Percentiles rank a stretch among this genome's conserved stretches.
These are phyloP conservation scores for Russula compacta DNA, from an alignment of 768 basidiomycete species.

Conservation along the genomic window DNA sequence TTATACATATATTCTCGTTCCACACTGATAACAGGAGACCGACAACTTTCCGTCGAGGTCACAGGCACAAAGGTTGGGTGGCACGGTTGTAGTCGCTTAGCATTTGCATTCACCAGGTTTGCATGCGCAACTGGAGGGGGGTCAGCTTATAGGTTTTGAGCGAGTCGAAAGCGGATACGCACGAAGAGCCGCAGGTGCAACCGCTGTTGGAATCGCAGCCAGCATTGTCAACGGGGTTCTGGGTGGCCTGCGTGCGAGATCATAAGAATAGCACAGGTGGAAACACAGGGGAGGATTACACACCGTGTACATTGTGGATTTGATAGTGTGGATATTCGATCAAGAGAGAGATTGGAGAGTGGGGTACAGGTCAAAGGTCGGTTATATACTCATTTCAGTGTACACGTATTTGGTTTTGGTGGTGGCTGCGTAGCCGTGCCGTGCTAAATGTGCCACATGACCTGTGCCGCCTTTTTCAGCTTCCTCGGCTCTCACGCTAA, in stretches of 20 bases:
- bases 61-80: background rate
- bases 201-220: background rate
- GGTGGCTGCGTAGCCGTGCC: background rate
- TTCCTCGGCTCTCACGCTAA: too few relatives aligned
- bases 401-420: background rate
- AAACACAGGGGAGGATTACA: background rate
- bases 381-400: too few relatives aligned
- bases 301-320: background rate
- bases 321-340: background rate
- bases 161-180: background rate
- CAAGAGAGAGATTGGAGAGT: background rate
- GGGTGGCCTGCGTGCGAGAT: background rate
- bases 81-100: background rate
- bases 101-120: slow-evolving; percentile 1
- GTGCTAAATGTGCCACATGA: background rate
- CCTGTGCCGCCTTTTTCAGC: background rate
- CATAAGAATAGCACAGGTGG: background rate
- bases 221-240: background rate
- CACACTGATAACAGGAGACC: background rate
- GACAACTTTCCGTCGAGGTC: background rate
- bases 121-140: background rate
- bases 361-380: too few relatives aligned
- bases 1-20: background rate
- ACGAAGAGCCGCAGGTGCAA: background rate
- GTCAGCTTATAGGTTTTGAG: background rate